These are phyloP conservation scores for Verticillium dahliae DNA, from an alignment of 2,329 filamentous ascomycete species.

Conservation along the genomic window DNA sequence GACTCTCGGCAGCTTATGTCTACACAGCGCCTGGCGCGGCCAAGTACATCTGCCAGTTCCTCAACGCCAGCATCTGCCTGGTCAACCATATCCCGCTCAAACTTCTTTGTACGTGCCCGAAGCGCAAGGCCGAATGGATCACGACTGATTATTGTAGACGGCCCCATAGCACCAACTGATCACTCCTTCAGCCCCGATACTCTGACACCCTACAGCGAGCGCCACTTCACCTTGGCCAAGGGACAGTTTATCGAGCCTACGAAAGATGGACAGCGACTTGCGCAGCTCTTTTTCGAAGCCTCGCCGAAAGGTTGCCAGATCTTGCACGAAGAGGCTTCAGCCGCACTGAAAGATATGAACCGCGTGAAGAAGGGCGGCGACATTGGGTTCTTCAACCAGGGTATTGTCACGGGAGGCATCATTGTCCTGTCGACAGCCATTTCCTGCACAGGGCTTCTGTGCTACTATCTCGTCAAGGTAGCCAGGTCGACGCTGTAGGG, in stretches of 20 bases:
- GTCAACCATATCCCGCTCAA: conserved; percentile 51
- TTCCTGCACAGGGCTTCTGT: not conserved
- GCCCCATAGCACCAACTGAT: conserved; percentile 25
- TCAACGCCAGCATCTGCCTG: conserved; percentile 41
- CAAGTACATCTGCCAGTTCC: conserved; percentile 55
- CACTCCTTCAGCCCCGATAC: conserved; percentile 16
- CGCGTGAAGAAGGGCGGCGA: conserved; percentile 19
- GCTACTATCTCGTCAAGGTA: not conserved
- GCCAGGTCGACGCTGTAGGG: not conserved
- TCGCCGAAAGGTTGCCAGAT: conserved; percentile 1
- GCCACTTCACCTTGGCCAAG: conserved; percentile 35
- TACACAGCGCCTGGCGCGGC: conserved; percentile 41
- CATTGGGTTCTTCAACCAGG: conserved; percentile 43
- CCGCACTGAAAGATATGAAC: conserved; percentile 23
- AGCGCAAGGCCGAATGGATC: not conserved
- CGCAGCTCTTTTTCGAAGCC: conserved; percentile 13
- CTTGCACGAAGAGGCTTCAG: conserved; percentile 9
- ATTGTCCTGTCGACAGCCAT: conserved; percentile 13
- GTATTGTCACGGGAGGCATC: conserved; percentile 29
- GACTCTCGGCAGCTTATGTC: conserved; percentile 40
- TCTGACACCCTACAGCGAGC: conserved; percentile 29
- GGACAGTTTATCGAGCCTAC: conserved; percentile 31
- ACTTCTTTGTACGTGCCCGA: conserved; percentile 29
- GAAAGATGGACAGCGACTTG: conserved; percentile 6
- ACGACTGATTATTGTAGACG: conserved; percentile 15